Percentiles rank a stretch among this genome's conserved stretches.
Evolutionary conservation across 2,329 filamentous ascomycete species (phyloP).

Genomic region (Colletotrichum graminicola): DNA sequence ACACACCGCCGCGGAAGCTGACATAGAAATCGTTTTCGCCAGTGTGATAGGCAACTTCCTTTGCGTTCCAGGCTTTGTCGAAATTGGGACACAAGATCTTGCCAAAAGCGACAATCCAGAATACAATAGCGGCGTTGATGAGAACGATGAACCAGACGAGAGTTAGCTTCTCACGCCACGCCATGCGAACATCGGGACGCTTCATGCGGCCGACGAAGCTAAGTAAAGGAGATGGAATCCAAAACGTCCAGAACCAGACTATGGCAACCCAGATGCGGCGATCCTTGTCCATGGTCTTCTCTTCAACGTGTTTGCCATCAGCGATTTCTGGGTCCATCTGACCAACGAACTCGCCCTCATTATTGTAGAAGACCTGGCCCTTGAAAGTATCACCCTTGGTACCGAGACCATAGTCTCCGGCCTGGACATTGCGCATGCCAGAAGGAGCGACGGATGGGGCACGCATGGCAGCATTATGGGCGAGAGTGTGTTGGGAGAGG

Average conservation of each 20-base stretch:
- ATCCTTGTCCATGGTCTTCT: constrained; percentile 70
- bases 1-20: constrained; percentile 87
- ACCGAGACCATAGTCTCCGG: constrained; percentile 91
- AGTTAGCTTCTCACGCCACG: constrained; percentile 95
- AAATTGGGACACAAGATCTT: constrained; percentile 89
- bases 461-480: constrained; percentile 53
- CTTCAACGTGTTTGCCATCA: constrained; percentile 80
- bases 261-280: constrained; percentile 84
- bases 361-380: constrained; percentile 80
- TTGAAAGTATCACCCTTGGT: constrained; percentile 84
- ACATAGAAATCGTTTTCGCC: constrained; percentile 87
- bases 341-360: constrained; percentile 75
- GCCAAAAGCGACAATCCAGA: constrained; percentile 93
- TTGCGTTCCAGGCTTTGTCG: constrained; percentile 86
- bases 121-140: constrained; percentile 84
- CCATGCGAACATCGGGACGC: constrained; percentile 94
- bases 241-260: constrained; percentile 91
- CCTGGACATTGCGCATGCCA: constrained; percentile 64
- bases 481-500: constrained; percentile 65
- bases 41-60: constrained; percentile 77
- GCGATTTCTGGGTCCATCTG: constrained; percentile 83
- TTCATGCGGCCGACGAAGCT: constrained; percentile 93
- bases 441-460: constrained; percentile 73
- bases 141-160: constrained; percentile 84
- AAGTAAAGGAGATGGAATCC: constrained; percentile 90